Evolutionary conservation across 1,139 yeast species (phyloP), one percentile per base, ranked within the genome.

Genomic region (Suhomyces bolitotheri): DNA sequence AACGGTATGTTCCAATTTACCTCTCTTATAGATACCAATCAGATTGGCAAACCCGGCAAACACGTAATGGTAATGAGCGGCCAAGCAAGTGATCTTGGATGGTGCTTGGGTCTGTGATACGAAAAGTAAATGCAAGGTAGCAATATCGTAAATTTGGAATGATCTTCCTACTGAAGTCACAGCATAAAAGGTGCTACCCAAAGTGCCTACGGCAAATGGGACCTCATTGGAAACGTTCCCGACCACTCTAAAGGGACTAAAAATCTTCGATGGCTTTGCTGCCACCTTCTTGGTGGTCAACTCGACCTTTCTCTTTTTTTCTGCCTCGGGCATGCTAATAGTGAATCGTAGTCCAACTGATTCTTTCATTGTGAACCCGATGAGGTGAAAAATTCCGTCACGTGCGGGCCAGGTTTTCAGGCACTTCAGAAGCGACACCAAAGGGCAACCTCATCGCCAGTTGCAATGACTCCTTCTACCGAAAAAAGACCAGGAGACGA

Each of bases 111-210:
- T 76, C 46, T 80, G 87, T 2, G 96, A 87, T 8, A 92, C 95
- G 62, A 92, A 94, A 24, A 92, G 65, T 46, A 92, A 69, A 50
- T 87, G 95, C 44, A 92, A 71, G 5, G 87, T 88, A 27, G 92
- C 78, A 11, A 96, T 96, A 64, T 92, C 98, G 54, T 86, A 94
- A 24, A 92, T 87, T 59, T 92, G 98, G 62, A 92, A 88, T 1
- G 94, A 76, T 40, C 80, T 73, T 4, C 97, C 98, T 17, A 92
- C 96, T 23, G 88, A 81, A 0, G 98, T 90, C 9, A 86, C 95
- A 30, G 88, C 78, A 50, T 90, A 84, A 53, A 85, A 90, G 1
- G 95, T 81, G 12, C 87, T 75, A 38, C 99, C 99, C 39, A 92
- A 71, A 1, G 92, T 80, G 20, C 97, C 95, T 22, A 89, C 69